Evolutionary conservation across 2,329 filamentous ascomycete genomes (phyloP), one percentile per base, ranked within the genome.

Genomic region (Scedosporium apiospermum): DNA sequence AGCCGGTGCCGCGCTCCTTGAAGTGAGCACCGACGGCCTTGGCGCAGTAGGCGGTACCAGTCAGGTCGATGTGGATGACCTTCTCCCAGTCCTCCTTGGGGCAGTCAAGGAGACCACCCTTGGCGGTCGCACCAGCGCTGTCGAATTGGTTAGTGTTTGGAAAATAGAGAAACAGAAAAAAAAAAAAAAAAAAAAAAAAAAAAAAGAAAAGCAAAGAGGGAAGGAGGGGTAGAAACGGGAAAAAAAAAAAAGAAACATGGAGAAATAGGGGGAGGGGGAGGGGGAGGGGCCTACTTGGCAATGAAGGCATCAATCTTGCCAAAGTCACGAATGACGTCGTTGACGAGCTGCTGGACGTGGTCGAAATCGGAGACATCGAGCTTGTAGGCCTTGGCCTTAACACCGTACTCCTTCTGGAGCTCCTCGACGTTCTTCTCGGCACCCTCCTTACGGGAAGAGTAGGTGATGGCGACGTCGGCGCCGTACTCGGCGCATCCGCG

Each of bases 11-110:
- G 70, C 90, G 82, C 18, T 81, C 78, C 76, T 88, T 88, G 79
- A 88, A 93, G 72, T 90, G 84, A 59, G 79, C 76, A 6, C 86
- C 89, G 0, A 88, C 89, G 0, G 84, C 86, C 68, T 82, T 83
- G 44, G 89, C 89, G 70, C 86, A 90, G 80, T 90, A 93, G 75
- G 89, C 91, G 46, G 88, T 88, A 60, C 88, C 88, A 72, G 91
- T 88, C 14, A 93, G 75, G 72, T 95, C 89, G 59, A 88, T 88
- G 57, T 79, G 76, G 67, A 91, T 80, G 46, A 93, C 87, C 65
- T 85, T 82, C 59, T 80, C 82, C 86, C 88, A 91, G 68, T 83
- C 83, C 72, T 88, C 78, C 62, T 89, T 82, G 58, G 82, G 79
- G 66, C 85, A 85, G 65, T 91, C 88, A 58, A 90, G 78, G 70